Evolutionary conservation across 2,329 filamentous ascomycete genomes (phyloP), one percentile per base, ranked within the genome.

Genomic region (Xylaria sp.): DNA sequence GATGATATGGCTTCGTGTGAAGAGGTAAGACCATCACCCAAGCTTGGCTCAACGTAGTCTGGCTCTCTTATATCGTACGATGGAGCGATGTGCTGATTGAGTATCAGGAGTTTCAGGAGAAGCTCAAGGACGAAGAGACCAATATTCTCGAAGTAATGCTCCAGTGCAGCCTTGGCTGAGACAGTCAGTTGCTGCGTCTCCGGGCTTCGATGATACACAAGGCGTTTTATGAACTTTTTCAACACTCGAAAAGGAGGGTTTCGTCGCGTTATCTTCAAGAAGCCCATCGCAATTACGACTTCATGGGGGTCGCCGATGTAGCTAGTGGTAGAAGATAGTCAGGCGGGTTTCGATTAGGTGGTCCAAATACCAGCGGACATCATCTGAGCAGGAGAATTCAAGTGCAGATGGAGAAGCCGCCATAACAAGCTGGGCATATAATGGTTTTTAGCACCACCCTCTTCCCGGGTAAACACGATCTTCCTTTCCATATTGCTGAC

Each of bases 1-100:
- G 69, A 71, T 13, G 70, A 71, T 49, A 69, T 71, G 66, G 60
- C 44, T n/a, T 51, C 49, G 34, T 70, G 70, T 49, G 71, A 72
- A 57, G 66, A 70, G 59, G 71, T 72, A 59, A 65, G 69, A 62
- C 44, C 60, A 47, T 58, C 53, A 18, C 37, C 55, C 16, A 51
- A 58, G 8, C 54, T 52, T 9, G 59, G 53, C 30, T 54, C 57
- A 44, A 58, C 52, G 35, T 30, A 59, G 30, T 59, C 62, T 35
- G 54, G 59, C 34, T 67, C 65, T 42, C 65, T 65, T 8, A 69
- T 34, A 49, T 70, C 66, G 52, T 68, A 69, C 13, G 63, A 57
- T 13, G 63, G 62, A 7, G 63, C 61, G 23, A 68, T 62, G 56
- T 70, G 65, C 67, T 72, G 63, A 72, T 67, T 68, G 13, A 68